Percentiles rank a stretch among this genome's conserved stretches.
These are phyloP conservation scores for Hypoxylon fuscum DNA, from an alignment of 495 filamentous ascomycete species.

Conservation along the genomic window DNA sequence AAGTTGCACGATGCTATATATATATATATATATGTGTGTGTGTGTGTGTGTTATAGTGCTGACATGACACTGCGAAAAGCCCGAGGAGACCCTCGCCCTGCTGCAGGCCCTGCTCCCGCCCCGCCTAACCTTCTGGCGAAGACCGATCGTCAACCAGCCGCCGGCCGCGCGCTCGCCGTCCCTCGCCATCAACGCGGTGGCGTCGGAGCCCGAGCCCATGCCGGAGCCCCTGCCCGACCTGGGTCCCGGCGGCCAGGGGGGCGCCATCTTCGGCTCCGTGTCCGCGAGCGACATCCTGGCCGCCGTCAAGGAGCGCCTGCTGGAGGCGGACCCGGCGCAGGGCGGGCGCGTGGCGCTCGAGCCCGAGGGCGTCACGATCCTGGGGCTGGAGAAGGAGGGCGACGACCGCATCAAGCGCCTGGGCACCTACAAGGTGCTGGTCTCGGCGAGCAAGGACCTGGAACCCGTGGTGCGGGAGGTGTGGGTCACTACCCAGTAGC, in stretches of 20 bases:
- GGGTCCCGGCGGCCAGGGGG: too few species aligned
- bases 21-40: neutral
- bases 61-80: conserved; percentile 19
- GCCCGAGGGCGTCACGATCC: conserved; percentile 42
- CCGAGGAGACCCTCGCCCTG: conserved; percentile 66
- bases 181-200: neutral
- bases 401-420: conserved; percentile 51
- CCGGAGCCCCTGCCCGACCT: too few species aligned
- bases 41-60: too few species aligned
- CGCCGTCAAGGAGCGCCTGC: conserved; percentile 40
- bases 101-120: conserved; percentile 92
- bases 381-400: conserved; percentile 44
- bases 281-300: conserved; percentile 46
- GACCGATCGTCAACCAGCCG: conserved; percentile 33
- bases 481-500: too few species aligned
- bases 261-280: conserved; percentile 56
- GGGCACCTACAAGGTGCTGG: conserved; percentile 50
- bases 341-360: conserved; percentile 47
- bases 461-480: too few species aligned
- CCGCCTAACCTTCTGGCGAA: conserved; percentile 89
- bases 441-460: conserved; percentile 30
- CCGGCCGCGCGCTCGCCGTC: neutral
- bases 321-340: conserved; percentile 40
- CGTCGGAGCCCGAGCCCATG: too few species aligned
- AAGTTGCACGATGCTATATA: conserved; percentile 9